A percentile compares a stretch with the other conserved stretches of the same genome.
phyloP scores from a whole-genome alignment of 2,329 filamentous ascomycete species.

The Cladosporium sp. region DNA sequence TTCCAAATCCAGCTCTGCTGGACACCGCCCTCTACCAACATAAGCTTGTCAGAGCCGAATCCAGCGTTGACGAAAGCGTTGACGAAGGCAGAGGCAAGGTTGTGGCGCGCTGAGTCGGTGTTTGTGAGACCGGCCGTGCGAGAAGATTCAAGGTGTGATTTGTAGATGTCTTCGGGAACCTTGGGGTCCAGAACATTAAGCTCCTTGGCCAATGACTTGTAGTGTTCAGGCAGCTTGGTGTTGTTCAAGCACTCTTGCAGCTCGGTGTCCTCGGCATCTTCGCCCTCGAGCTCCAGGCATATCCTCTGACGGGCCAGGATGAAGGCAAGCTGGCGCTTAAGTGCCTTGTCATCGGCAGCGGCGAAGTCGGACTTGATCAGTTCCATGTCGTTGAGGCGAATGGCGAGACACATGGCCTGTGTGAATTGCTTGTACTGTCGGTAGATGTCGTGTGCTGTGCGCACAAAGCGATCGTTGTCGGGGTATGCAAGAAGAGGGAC shows the following conservation, averaged over 20 bases:
- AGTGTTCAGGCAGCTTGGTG: conserved; percentile 83
- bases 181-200: conserved; percentile 96
- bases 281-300: conserved; percentile 66
- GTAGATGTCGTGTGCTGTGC: conserved; percentile 91
- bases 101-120: conserved; percentile 91
- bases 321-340: conserved; percentile 94
- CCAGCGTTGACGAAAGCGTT: conserved; percentile 97
- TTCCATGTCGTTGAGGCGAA: conserved; percentile 78
- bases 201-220: conserved; percentile 91
- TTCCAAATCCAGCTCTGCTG: conserved; percentile 98
- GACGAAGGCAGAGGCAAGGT: conserved; percentile 92
- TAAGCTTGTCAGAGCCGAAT: conserved; percentile 95
- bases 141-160: conserved; percentile 95
- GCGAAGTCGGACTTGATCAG: conserved; percentile 82
- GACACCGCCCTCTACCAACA: conserved; percentile 78
- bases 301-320: conserved; percentile 90
- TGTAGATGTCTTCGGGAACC: conserved; percentile 98
- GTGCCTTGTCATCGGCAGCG: conserved; percentile 73
- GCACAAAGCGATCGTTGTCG: conserved; percentile 93
- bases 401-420: conserved; percentile 91
- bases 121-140: conserved; percentile 91
- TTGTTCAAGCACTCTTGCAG: conserved; percentile 85
- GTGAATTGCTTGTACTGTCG: conserved; percentile 88
- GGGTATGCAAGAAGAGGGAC: conserved; percentile 96
- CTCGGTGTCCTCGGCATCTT: conserved; percentile 71